Evolutionary conservation across 108 stramenopile genomes (phyloP).

Genomic region (Conticribra weissflogii): DNA sequence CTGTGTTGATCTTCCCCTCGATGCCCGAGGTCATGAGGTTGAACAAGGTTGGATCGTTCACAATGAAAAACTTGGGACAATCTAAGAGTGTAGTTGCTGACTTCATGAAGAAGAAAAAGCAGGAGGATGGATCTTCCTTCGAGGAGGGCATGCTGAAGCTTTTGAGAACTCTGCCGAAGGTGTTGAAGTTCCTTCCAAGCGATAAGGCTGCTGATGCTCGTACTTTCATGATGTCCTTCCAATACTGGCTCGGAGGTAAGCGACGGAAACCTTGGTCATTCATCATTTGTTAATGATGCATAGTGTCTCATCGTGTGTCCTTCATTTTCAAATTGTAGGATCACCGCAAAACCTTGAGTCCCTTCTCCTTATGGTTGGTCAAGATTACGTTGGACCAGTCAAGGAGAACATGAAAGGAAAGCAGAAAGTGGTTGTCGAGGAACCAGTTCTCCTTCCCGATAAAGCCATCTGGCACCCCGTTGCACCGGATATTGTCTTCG

Average conservation of each 20-base stretch:
- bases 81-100: slow-evolving; percentile 93
- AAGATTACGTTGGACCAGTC: slow-evolving; percentile 89
- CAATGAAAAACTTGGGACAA: slow-evolving; percentile 96
- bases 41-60: slow-evolving; percentile 96
- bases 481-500: slow-evolving; percentile 91
- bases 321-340: slow-evolving; percentile 37
- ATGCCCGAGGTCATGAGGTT: slow-evolving; percentile 98
- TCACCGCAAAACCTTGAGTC: slow-evolving; percentile 94
- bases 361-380: slow-evolving; percentile 91
- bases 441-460: slow-evolving; percentile 95
- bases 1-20: slow-evolving; percentile 93
- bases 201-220: slow-evolving; percentile 97
- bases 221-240: slow-evolving; percentile 99
- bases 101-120: slow-evolving; percentile 99
- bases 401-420: slow-evolving; percentile 80
- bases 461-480: slow-evolving; percentile 98
- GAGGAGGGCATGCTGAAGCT: slow-evolving; percentile 98
- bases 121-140: slow-evolving; percentile 94
- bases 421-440: slow-evolving; percentile 77
- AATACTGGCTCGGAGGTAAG: slow-evolving; percentile 95
- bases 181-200: slow-evolving; percentile 94
- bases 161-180: slow-evolving; percentile 95
- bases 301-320: no score
- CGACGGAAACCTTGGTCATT: no score
- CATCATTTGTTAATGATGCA: slow-evolving; percentile 1